A percentile compares a stretch with the other conserved stretches of the same genome.
Conservation (phyloP, 2,329 filamentous ascomycete genomes). For the Exserohilum rostratum region DNA sequence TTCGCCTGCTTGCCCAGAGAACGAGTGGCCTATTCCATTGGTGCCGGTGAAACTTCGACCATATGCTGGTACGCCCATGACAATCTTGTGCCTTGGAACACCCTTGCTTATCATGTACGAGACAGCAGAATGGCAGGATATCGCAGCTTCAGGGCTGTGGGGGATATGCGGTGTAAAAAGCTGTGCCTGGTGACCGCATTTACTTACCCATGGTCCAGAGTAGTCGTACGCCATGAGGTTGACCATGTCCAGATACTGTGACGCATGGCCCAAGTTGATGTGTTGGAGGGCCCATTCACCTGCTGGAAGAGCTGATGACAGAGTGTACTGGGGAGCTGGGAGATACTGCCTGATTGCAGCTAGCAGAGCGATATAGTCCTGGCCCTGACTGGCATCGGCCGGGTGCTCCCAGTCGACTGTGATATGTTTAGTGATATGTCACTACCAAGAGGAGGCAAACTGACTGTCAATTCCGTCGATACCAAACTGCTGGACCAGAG, state of each 20-base stretch:
- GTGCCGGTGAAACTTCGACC: constrained; percentile 76
- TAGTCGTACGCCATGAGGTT: constrained; percentile 86
- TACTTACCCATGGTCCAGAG: constrained; percentile 70
- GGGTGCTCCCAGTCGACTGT: constrained; percentile 84
- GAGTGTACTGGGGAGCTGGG: constrained; percentile 70
- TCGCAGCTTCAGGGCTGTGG: constrained; percentile 61
- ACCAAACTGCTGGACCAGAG: constrained; percentile 72
- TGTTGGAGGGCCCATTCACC: constrained; percentile 69
- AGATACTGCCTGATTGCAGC: constrained; percentile 69
- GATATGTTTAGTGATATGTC: constrained; percentile 16
- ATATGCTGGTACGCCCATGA: constrained; percentile 77
- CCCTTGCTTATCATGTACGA: constrained; percentile 69
- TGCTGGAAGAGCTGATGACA: constrained; percentile 76
- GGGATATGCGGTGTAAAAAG: constrained; percentile 64
- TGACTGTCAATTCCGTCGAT: constrained; percentile 78
- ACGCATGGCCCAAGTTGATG: constrained; percentile 69
- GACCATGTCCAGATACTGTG: constrained; percentile 72
- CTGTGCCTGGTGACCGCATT: constrained; percentile 76
- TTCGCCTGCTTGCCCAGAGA: constrained; percentile 60
- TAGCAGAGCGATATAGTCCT: constrained; percentile 73
- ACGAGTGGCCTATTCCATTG: constrained; percentile 68
- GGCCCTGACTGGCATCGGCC: constrained; percentile 67
- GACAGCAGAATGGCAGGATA: constrained; percentile 70
- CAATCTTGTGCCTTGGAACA: constrained; percentile 72
- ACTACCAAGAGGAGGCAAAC: neutral